Percentiles rank a stretch among this genome's conserved stretches.
Conservation (phyloP, 1,284 basidiomycete genomes). For the Crepidotus sp. region DNA sequence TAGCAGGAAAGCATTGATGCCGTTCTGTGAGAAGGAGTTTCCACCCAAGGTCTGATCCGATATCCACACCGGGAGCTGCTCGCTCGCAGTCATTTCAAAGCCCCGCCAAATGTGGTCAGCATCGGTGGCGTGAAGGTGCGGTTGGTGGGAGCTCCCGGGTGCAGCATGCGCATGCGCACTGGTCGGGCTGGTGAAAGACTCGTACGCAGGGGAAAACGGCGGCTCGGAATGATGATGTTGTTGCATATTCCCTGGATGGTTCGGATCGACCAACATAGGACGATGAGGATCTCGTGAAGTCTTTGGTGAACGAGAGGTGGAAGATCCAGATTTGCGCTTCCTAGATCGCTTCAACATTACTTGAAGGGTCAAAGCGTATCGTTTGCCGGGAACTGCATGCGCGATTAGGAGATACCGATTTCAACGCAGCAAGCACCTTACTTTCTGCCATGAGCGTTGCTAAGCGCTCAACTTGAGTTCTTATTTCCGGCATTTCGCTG, state of each 20-base stretch:
- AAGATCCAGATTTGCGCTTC: slow-evolving; percentile 50
- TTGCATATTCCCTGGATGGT: slow-evolving; percentile 20
- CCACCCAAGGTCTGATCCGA: slow-evolving; percentile 74
- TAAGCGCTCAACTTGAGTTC: slow-evolving; percentile 70
- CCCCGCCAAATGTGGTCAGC: slow-evolving; percentile 70
- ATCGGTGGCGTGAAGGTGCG: slow-evolving; percentile 34
- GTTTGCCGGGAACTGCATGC: slow-evolving; percentile 70
- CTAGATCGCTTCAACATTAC: slow-evolving; percentile 78
- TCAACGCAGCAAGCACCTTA: slow-evolving; percentile 27
- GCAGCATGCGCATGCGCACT: slow-evolving; percentile 17
- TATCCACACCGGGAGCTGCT: slow-evolving; percentile 74
- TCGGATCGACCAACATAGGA: slow-evolving; percentile 29
- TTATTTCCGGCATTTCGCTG: slow-evolving; percentile 69
- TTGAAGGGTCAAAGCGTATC: slow-evolving; percentile 81
- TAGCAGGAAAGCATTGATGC: slow-evolving; percentile 75
- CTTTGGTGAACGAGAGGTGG: slow-evolving; percentile 49
- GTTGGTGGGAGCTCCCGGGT: slow-evolving; percentile 18
- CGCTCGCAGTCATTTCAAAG: slow-evolving; percentile 58
- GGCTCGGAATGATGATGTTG: slow-evolving; percentile 29
- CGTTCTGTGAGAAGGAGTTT: slow-evolving; percentile 62
- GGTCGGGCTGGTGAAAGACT: slow-evolving; percentile 20
- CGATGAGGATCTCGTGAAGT: slow-evolving; percentile 40
- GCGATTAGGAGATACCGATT: slow-evolving; percentile 9
- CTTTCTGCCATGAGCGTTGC: slow-evolving; percentile 69
- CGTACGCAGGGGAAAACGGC: slow-evolving; percentile 40